Evolutionary conservation across 257 asterid genomes (phyloP), one percentile per base, ranked within the genome.

Genomic region (Anisodus tanguticus): DNA sequence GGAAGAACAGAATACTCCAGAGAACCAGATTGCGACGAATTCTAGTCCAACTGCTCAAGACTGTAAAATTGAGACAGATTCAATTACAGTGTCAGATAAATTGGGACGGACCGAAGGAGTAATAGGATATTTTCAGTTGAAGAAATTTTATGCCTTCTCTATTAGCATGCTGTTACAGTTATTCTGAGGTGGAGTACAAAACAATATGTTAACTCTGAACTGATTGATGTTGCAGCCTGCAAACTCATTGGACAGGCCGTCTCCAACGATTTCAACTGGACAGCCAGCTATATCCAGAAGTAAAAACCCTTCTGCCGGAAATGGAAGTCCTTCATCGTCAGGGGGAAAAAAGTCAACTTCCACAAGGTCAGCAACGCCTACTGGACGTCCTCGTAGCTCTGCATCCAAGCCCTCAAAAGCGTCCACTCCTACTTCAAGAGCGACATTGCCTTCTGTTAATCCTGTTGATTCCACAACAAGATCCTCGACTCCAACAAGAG

Each of bases 361-460:
- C 78, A 49, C 88, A 31, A 87, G 92, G 88, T 85, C 91, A 70
- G 84, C 94, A 82, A 91, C 93, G 10, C 95, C 97, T 37, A 86
- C 91, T 70, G 89, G 91, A 70, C 88, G 86, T 49, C 79, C 93
- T 57, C 74, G 85, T 64, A 78, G 85, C 83, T 89, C 94, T 82
- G 86, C 90, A 79, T 64, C 88, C 31, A 89, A 87, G 85, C 88
- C 93, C 60, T 88, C 91, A 35, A 90, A 93, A 76, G 64, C 93
- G 43, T 89, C 91, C 39, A 91, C 94, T 4, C 95, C 97, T 77
- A 88, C 89, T 81, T 84, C 93, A 60, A 86, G 95, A 89, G 79
- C 93, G 7, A 16, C 91, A 22, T 31, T 87, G 8, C 89, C 93
- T 78, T 87, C 97, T 43, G 85, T 85, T 12, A 94, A 86, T 85